A percentile compares a stretch with the other conserved stretches of the same genome.
Conservation (phyloP, 2,329 filamentous ascomycete genomes). For the Aspergillus costaricaensis region DNA sequence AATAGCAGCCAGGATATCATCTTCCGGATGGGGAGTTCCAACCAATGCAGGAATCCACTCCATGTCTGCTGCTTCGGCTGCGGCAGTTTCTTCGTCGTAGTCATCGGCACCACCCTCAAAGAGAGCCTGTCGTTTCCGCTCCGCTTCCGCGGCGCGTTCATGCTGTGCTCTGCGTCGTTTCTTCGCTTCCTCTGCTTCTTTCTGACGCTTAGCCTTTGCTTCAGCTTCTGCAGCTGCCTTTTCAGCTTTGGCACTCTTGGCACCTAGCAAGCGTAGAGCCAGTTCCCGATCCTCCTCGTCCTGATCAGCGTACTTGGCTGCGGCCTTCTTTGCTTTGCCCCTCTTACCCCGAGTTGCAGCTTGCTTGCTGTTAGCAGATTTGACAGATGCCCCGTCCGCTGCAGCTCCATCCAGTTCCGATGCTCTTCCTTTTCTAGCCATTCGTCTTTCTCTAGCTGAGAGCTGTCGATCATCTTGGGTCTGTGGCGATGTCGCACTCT, state of each 20-base stretch:
- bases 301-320: conserved; percentile 87
- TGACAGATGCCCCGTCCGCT: conserved; percentile 19
- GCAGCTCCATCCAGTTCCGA: conserved; percentile 12
- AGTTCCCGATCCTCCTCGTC: conserved; percentile 89
- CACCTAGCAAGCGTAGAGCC: conserved; percentile 84
- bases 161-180: conserved; percentile 80
- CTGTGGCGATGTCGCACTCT: conserved; percentile 13
- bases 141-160: conserved; percentile 67
- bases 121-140: conserved; percentile 68
- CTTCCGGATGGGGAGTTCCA: conserved; percentile 74
- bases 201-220: conserved; percentile 69
- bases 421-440: conserved; percentile 34
- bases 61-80: conserved; percentile 52
- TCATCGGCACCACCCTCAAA: conserved; percentile 67
- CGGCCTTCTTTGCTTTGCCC: conserved; percentile 82
- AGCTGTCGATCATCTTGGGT: conserved; percentile 32
- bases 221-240: conserved; percentile 62
- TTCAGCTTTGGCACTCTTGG: conserved; percentile 56
- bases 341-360: conserved; percentile 67
- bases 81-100: conserved; percentile 56
- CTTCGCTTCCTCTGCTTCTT: conserved; percentile 69
- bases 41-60: conserved; percentile 68
- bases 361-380: conserved; percentile 22
- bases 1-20: conserved; percentile 68
- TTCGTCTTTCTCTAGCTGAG: conserved; percentile 48